phyloP scores from a whole-genome alignment of 1,139 yeast genomes.

The Protomyces inouyei region DNA sequence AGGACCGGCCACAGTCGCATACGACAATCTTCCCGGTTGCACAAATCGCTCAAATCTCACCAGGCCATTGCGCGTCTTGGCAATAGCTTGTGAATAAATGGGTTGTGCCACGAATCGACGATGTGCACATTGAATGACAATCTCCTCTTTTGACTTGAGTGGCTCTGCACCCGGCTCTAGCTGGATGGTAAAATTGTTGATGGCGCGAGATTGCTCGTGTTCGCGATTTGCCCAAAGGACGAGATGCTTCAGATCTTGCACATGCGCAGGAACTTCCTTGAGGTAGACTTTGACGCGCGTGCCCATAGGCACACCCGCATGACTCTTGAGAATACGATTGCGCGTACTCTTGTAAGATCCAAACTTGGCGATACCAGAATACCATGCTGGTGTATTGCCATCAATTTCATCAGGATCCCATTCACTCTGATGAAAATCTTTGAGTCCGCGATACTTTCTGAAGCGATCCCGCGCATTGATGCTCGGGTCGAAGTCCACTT shows the following conservation, averaged over 20 bases:
- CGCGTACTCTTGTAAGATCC: conserved; percentile 73
- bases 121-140: conserved; percentile 88
- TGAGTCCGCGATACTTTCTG: conserved; percentile 76
- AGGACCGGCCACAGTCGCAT: conserved; percentile 92
- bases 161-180: conserved; percentile 86
- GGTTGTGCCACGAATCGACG: conserved; percentile 85
- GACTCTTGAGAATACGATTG: conserved; percentile 62
- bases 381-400: conserved; percentile 66
- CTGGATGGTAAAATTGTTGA: conserved; percentile 60
- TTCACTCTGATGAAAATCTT: conserved; percentile 67
- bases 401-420: conserved; percentile 90
- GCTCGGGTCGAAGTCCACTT: conserved; percentile 72
- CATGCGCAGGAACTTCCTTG: conserved; percentile 51
- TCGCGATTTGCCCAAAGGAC: conserved; percentile 37
- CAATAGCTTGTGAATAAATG: conserved; percentile 66
- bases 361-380: conserved; percentile 70
- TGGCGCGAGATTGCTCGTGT: conserved; percentile 82
- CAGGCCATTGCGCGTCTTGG: conserved; percentile 75
- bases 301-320: conserved; percentile 61
- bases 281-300: conserved; percentile 56
- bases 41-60: conserved; percentile 80
- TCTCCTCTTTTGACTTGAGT: conserved; percentile 68
- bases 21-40: conserved; percentile 67
- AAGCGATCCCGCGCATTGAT: conserved; percentile 73
- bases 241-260: conserved; percentile 52